Conservation (phyloP, 345 rosid species). For the Eucalyptus brandiana region DNA sequence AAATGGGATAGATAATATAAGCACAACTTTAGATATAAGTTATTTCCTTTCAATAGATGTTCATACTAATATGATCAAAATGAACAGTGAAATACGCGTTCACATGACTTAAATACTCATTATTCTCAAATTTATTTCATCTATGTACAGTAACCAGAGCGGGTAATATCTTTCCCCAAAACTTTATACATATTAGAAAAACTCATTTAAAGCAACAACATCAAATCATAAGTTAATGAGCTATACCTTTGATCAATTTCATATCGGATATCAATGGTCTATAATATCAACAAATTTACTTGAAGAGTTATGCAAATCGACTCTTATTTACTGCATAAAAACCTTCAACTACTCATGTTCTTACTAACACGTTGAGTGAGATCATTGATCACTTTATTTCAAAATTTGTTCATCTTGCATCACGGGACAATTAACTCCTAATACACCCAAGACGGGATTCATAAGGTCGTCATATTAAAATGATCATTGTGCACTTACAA, state of each 20-base stretch:
- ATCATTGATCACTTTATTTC: neutral
- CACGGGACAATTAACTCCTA: neutral
- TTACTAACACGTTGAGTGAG: neutral
- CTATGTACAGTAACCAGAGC: neutral
- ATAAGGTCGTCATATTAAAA: neutral
- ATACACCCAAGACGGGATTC: neutral
- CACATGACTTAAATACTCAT: neutral
- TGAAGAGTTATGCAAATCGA: neutral
- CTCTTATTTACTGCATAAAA: neutral
- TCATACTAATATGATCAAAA: neutral
- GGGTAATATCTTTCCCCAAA: neutral
- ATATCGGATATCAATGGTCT: neutral
- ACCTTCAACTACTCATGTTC: neutral
- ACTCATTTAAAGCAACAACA: neutral
- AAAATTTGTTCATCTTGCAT: neutral
- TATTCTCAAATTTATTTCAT: neutral
- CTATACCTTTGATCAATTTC: neutral
- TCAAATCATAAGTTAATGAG: neutral
- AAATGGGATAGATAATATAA: neutral
- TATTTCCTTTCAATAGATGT: neutral
- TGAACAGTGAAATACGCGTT: neutral
- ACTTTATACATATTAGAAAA: neutral
- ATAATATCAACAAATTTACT: neutral
- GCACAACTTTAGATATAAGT: neutral
- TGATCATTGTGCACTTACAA: neutral